Conservation (phyloP, 768 basidiomycete species). For the Leccinum subgranulosum region DNA sequence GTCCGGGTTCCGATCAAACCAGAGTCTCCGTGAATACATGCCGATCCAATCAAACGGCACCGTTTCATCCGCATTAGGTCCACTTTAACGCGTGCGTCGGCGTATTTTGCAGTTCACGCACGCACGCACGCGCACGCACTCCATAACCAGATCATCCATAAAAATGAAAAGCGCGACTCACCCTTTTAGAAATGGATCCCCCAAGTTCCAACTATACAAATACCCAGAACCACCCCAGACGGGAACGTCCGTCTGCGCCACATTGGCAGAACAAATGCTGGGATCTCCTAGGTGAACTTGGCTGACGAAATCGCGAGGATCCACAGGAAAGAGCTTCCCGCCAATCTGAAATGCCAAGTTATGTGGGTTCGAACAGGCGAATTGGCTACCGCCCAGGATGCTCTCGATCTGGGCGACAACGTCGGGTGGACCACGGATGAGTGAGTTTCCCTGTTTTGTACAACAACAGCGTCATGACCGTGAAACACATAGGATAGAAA, state of each 20-base stretch:
- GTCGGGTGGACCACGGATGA: slow-evolving; percentile 72
- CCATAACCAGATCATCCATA: neutral
- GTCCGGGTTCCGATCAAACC: slow-evolving; percentile 2
- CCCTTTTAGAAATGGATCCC: slow-evolving; percentile 75
- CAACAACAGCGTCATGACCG: neutral
- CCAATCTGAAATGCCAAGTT: slow-evolving; percentile 66
- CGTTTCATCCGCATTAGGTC: slow-evolving; percentile 5
- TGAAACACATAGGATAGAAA: neutral
- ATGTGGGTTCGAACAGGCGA: slow-evolving; percentile 60
- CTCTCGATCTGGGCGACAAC: slow-evolving; percentile 48
- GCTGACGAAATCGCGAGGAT: slow-evolving; percentile 66
- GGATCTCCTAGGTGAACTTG: slow-evolving; percentile 39
- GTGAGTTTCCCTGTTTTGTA: slow-evolving; percentile 64
- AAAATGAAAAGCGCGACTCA: slow-evolving; percentile 31
- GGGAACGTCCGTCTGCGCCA: slow-evolving; percentile 65
- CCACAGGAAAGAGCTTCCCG: slow-evolving; percentile 66
- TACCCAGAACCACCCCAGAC: slow-evolving; percentile 46
- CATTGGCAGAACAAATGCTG: slow-evolving; percentile 47
- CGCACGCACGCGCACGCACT: neutral
- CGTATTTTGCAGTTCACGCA: neutral
- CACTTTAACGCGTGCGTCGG: neutral
- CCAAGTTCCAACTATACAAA: slow-evolving; percentile 75
- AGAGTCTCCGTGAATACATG: neutral
- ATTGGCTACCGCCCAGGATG: slow-evolving; percentile 43
- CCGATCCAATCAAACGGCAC: neutral